These are phyloP conservation scores for Viola pubescens DNA, from an alignment of 441 rosid genomes.

Conservation along the genomic window DNA sequence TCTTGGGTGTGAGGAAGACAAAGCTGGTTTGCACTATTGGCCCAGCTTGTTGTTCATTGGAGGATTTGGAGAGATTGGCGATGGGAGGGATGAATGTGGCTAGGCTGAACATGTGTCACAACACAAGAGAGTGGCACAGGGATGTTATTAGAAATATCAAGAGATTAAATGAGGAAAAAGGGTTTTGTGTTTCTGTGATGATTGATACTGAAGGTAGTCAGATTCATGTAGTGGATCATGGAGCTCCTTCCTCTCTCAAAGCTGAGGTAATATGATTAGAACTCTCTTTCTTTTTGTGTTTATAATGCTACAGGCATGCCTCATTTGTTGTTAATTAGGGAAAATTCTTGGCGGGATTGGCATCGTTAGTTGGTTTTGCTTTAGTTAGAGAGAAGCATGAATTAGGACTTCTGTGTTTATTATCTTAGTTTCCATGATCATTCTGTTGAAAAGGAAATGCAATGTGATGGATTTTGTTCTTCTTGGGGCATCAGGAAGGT, in stretches of 20 bases:
- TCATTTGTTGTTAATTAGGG: constrained; percentile 3
- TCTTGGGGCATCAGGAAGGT: constrained; percentile 41
- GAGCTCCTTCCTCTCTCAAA: constrained; percentile 58
- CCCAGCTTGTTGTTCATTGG: constrained; percentile 50
- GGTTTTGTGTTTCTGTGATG: constrained; percentile 59
- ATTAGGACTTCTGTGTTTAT: not conserved
- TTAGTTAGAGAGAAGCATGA: not conserved
- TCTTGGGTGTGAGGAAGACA: constrained; percentile 67
- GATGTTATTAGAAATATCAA: constrained; percentile 58
- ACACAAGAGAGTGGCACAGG: constrained; percentile 55
- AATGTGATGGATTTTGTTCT: constrained; percentile 2
- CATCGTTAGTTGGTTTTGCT: not conserved
- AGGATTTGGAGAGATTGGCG: constrained; percentile 59
- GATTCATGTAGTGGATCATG: constrained; percentile 69
- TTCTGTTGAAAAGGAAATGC: not conserved
- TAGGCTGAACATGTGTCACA: constrained; percentile 73
- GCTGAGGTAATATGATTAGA: constrained; percentile 40
- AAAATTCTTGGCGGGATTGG: not conserved
- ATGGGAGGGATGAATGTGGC: constrained; percentile 74
- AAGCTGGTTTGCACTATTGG: constrained; percentile 75
- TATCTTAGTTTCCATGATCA: not conserved
- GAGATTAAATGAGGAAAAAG: constrained; percentile 45
- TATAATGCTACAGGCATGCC: not conserved
- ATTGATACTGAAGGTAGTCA: constrained; percentile 78
- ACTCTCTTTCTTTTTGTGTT: not conserved